phyloP scores from a whole-genome alignment of 257 asterid species.

The Jacaranda mimosifolia region DNA sequence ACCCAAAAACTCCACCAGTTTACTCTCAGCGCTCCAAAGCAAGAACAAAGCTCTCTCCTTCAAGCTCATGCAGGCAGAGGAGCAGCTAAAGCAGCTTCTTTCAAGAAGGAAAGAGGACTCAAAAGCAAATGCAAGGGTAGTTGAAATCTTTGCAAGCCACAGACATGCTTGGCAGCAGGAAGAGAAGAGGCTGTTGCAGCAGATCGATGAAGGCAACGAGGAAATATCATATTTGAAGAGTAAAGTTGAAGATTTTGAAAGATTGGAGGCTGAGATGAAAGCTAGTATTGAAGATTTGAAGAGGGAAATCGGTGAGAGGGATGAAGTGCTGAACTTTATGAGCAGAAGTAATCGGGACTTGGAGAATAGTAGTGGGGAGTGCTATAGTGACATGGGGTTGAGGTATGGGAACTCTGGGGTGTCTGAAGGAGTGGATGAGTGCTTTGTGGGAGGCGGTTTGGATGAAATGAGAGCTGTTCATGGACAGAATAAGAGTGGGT shows the following conservation, averaged over 20 bases:
- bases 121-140: constrained; percentile 95
- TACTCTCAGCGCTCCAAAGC: constrained; percentile 57
- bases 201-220: constrained; percentile 80
- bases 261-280: constrained; percentile 72
- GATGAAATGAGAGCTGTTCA: constrained; percentile 61
- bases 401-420: too few species aligned
- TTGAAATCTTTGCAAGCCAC: constrained; percentile 95
- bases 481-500: constrained; percentile 60
- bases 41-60: constrained; percentile 65
- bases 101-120: constrained; percentile 94
- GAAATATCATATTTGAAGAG: constrained; percentile 69
- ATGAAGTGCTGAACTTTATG: constrained; percentile 84
- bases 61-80: constrained; percentile 78
- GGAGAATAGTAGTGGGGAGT: too few species aligned
- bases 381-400: too few species aligned
- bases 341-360: constrained; percentile 36
- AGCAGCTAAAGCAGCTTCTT: constrained; percentile 75
- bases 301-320: constrained; percentile 86
- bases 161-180: constrained; percentile 97
- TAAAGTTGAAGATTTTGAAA: constrained; percentile 76
- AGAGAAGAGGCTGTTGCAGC: constrained; percentile 82
- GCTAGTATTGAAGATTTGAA: constrained; percentile 70
- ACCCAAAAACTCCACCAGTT: constrained; percentile 61
- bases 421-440: too few species aligned
- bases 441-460: background rate